Evolutionary conservation across 228 moss, liverwort and hornwort genomes (phyloP).

Genomic region (Sphagnum magellanicum): DNA sequence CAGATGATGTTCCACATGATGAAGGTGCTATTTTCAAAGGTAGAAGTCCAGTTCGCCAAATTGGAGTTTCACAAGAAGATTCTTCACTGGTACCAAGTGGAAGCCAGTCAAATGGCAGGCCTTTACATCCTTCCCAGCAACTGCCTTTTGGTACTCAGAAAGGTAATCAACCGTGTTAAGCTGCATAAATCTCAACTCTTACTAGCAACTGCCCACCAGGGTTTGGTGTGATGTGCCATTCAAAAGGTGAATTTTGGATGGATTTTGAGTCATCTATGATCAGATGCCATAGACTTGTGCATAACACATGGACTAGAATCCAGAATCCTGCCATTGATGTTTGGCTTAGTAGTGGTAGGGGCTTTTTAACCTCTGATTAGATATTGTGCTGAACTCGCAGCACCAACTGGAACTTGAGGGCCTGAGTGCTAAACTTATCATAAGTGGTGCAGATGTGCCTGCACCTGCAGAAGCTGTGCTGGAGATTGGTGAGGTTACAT

Average conservation of each 20-base stretch:
- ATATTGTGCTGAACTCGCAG: not conserved
- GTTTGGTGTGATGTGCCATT: no score
- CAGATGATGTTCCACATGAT: slow-evolving; percentile 26
- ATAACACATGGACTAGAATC: no score
- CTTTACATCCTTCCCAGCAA: slow-evolving; percentile 61
- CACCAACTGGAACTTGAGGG: slow-evolving; percentile 30
- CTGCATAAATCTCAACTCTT: no score
- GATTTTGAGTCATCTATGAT: no score
- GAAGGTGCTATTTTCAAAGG: slow-evolving; percentile 33
- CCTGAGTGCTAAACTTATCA: slow-evolving; percentile 2
- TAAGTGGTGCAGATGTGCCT: slow-evolving; percentile 26
- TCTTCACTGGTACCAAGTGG: slow-evolving; percentile 37
- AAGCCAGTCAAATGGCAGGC: slow-evolving; percentile 60
- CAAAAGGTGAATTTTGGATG: no score
- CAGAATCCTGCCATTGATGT: no score
- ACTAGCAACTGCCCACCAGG: no score
- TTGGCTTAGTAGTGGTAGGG: no score
- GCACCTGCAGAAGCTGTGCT: slow-evolving; percentile 20
- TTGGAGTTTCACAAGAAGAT: slow-evolving; percentile 1
- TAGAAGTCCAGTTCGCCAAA: slow-evolving; percentile 6
- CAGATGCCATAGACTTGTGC: no score
- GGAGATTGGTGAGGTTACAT: slow-evolving; percentile 35
- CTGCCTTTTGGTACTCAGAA: slow-evolving; percentile 87
- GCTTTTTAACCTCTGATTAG: no score
- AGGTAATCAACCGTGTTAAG: slow-evolving; percentile 24